Percentiles rank a stretch among this genome's conserved stretches.
Conservation (phyloP, 2,329 filamentous ascomycete genomes). For the Thelonectria olida region DNA sequence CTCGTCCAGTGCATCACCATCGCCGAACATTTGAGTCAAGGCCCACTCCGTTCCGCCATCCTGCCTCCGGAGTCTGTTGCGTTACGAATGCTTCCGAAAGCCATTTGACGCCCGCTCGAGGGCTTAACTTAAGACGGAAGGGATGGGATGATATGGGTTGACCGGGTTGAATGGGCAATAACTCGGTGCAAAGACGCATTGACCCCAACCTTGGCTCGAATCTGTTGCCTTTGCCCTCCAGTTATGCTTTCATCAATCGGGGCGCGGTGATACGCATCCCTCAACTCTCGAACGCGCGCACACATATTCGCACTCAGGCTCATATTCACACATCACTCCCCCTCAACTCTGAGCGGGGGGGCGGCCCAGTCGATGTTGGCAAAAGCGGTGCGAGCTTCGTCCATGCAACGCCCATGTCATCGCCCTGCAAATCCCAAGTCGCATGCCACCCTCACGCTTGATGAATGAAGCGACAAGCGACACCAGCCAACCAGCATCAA, state of each 20-base stretch:
- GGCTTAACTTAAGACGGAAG: constrained; percentile 5
- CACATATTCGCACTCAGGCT: constrained; percentile 5
- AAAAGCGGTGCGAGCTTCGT: constrained; percentile 11
- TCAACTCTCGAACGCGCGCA: neutral
- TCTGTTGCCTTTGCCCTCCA: constrained; percentile 7
- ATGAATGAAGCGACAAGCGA: constrained; percentile 3
- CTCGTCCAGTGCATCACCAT: constrained; percentile 19
- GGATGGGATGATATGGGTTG: neutral
- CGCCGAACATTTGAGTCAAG: constrained; percentile 17
- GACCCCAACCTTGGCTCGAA: constrained; percentile 12
- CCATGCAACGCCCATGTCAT: constrained; percentile 7
- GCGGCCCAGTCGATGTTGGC: constrained; percentile 12
- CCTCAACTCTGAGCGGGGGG: constrained; percentile 1
- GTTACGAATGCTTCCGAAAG: constrained; percentile 32
- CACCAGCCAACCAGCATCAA: constrained; percentile 14
- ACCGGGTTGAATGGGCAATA: constrained; percentile 5
- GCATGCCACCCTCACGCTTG: constrained; percentile 5
- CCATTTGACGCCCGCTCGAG: constrained; percentile 18
- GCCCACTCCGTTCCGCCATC: constrained; percentile 28
- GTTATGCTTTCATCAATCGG: neutral
- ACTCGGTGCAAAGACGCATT: constrained; percentile 14
- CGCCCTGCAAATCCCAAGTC: neutral
- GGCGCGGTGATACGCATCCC: constrained; percentile 8
- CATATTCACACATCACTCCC: neutral
- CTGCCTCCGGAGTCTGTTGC: constrained; percentile 9